phyloP scores from a whole-genome alignment of 2,329 filamentous ascomycete species.

The Talaromyces islandicus region DNA sequence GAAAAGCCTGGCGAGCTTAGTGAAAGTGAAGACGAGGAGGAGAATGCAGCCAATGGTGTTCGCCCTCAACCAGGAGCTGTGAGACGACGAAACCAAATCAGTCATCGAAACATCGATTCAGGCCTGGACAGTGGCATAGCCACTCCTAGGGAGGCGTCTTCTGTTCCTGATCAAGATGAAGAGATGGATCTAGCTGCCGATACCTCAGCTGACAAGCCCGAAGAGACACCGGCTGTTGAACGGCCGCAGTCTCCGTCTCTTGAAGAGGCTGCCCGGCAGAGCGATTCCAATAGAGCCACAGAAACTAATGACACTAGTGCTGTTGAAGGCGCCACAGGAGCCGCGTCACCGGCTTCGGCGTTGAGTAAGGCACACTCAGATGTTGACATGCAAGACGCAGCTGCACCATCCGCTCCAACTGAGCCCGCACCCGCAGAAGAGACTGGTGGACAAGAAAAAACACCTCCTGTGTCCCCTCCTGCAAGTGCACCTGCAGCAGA shows the following conservation, averaged over 20 bases:
- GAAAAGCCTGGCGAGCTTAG: constrained; percentile 75
- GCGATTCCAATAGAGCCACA: constrained; percentile 25
- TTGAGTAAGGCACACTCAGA: constrained; percentile 16
- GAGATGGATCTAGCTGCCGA: constrained; percentile 34
- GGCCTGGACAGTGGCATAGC: constrained; percentile 48
- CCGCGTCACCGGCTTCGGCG: constrained; percentile 24
- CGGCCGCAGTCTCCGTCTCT: constrained; percentile 24
- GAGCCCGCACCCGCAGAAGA: constrained; percentile 14
- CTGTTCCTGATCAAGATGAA: constrained; percentile 40
- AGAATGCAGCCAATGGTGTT: constrained; percentile 63
- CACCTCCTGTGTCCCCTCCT: constrained; percentile 16
- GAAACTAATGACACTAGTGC: constrained; percentile 25
- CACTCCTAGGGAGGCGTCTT: constrained; percentile 40
- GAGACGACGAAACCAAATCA: constrained; percentile 55
- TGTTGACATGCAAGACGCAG: constrained; percentile 33
- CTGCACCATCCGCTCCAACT: constrained; percentile 14
- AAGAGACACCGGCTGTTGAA: constrained; percentile 28
- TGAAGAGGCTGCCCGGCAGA: constrained; percentile 23
- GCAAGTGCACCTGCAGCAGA: constrained; percentile 16
- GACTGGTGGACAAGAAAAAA: constrained; percentile 21
- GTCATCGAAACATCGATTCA: constrained; percentile 53
- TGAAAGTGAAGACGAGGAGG: constrained; percentile 85
- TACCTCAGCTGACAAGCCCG: constrained; percentile 36
- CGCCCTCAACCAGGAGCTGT: constrained; percentile 47
- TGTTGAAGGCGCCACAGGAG: constrained; percentile 24